phyloP scores from a whole-genome alignment of 768 basidiomycete species.

The Obba rivulosa region DNA sequence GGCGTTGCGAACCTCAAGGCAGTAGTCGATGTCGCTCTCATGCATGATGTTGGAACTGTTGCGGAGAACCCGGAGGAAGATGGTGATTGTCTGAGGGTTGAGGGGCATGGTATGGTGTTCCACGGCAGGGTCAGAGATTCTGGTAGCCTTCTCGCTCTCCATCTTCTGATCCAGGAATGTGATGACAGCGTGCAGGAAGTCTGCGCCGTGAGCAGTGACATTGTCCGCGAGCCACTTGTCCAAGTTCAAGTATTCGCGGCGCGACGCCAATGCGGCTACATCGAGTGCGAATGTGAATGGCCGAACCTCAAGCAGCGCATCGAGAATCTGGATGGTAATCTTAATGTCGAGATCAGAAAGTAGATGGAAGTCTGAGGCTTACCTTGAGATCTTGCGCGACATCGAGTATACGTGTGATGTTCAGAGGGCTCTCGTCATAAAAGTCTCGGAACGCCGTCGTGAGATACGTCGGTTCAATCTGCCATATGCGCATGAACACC shows the following conservation, averaged over 20 bases:
- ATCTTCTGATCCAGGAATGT: slow-evolving; percentile 91
- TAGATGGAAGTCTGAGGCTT: slow-evolving; percentile 16
- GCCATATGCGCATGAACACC: slow-evolving; percentile 96
- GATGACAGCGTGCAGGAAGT: slow-evolving; percentile 84
- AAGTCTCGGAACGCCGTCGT: slow-evolving; percentile 87
- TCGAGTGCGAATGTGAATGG: slow-evolving; percentile 90
- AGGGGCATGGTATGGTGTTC: slow-evolving; percentile 83
- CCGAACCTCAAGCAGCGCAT: slow-evolving; percentile 84
- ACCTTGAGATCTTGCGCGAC: slow-evolving; percentile 95
- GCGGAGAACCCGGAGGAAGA: slow-evolving; percentile 86
- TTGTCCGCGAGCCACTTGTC: slow-evolving; percentile 96
- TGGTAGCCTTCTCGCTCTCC: slow-evolving; percentile 75
- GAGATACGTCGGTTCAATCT: slow-evolving; percentile 81
- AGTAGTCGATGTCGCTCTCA: slow-evolving; percentile 76
- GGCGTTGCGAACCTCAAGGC: slow-evolving; percentile 86
- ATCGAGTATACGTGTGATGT: slow-evolving; percentile 92
- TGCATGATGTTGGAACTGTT: slow-evolving; percentile 74
- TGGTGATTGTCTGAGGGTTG: slow-evolving; percentile 84
- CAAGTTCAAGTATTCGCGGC: slow-evolving; percentile 89
- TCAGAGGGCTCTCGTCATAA: slow-evolving; percentile 87
- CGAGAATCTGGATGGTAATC: slow-evolving; percentile 69
- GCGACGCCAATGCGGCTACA: slow-evolving; percentile 88
- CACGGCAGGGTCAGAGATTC: slow-evolving; percentile 70
- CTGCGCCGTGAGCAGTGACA: slow-evolving; percentile 72
- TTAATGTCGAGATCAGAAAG: not conserved